These are phyloP conservation scores for Candida arabinofermentans DNA, from an alignment of 805 yeast species.

Conservation along the genomic window DNA sequence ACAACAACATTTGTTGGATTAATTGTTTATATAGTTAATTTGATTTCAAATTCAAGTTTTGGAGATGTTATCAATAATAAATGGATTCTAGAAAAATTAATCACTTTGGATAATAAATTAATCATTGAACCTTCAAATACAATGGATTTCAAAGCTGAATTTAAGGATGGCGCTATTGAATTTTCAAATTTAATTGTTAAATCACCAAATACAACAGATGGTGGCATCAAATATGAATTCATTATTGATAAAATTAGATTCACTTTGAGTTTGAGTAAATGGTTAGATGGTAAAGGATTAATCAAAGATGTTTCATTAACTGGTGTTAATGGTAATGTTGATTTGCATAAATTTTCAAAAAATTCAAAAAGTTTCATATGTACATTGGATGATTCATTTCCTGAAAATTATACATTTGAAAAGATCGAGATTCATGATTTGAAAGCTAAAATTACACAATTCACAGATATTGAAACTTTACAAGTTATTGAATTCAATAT, in stretches of 20 bases:
- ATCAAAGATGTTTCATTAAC: constrained; percentile 44
- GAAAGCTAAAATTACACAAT: constrained; percentile 27
- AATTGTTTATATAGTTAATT: constrained; percentile 41
- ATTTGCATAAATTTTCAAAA: constrained; percentile 10
- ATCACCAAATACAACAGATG: constrained; percentile 3
- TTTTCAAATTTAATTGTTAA: constrained; percentile 37
- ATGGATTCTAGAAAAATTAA: constrained; percentile 24
- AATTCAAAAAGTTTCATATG: not conserved
- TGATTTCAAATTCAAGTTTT: constrained; percentile 15
- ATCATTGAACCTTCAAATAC: constrained; percentile 22
- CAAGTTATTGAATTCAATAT: constrained; percentile 48
- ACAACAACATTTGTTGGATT: constrained; percentile 54
- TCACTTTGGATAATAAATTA: constrained; percentile 31
- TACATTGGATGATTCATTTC: constrained; percentile 19
- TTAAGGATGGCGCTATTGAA: constrained; percentile 46
- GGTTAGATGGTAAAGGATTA: constrained; percentile 53
- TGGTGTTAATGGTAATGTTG: constrained; percentile 41
- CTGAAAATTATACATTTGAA: constrained; percentile 35
- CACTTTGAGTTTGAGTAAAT: constrained; percentile 46
- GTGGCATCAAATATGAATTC: constrained; percentile 30
- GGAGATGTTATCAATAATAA: constrained; percentile 24
- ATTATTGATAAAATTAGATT: constrained; percentile 40
- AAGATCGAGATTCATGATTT: constrained; percentile 50
- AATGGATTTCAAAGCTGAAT: constrained; percentile 36
- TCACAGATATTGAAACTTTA: constrained; percentile 18